Evolutionary conservation across 352 stramenopile genomes (phyloP), one percentile per base, ranked within the genome.

Genomic region (Phytophthora multivora): DNA sequence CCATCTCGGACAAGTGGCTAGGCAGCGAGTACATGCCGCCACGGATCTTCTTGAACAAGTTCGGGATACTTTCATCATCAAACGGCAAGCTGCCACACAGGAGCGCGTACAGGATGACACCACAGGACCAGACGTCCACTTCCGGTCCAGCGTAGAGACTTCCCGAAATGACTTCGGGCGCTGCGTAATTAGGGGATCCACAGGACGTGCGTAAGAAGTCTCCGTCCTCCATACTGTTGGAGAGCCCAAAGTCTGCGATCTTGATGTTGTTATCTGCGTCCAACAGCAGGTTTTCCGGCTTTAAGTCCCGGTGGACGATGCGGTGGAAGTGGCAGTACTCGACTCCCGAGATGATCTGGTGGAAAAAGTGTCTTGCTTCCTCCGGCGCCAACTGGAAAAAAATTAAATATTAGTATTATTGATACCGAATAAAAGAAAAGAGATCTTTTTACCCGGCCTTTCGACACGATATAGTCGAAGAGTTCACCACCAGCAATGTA

Each of bases 401-500:
- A 31, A 83, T 52, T 4, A 55, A 53, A 46, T 43, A 36, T 25
- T 16, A 56, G 38, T 25, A 42, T 59, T 21, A 41, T 47, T 18
- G 54, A 59, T 16, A n/a, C n/a, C 30, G 31, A 31, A 59, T 21
- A 30, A 26, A 33, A 58, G 49, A 50, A 25, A 42, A 30, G n/a
- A 51, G 28, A 42, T 21, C 19, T 31, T 79, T 81, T 33, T 75
- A 95, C 84, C 46, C 86, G 75, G 59, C 90, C 90, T 71, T 97
- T 98, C 12, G 90, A 98, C n/a, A 99, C 97, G 76, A 99, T 99
- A 76, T 99, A 99, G 78, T 99, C 98, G 95, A 98, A 98, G 6
- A 98, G 77, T 65, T 98, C 95, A 21, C 95, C 95, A 16, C 95
- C 95, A 12, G 90, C 86, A 33, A 98, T 92, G 56, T 97, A 98